phyloP scores from a whole-genome alignment of 192 early-diverging fungal genomes.

The Gamsiella multidivaricata region DNA sequence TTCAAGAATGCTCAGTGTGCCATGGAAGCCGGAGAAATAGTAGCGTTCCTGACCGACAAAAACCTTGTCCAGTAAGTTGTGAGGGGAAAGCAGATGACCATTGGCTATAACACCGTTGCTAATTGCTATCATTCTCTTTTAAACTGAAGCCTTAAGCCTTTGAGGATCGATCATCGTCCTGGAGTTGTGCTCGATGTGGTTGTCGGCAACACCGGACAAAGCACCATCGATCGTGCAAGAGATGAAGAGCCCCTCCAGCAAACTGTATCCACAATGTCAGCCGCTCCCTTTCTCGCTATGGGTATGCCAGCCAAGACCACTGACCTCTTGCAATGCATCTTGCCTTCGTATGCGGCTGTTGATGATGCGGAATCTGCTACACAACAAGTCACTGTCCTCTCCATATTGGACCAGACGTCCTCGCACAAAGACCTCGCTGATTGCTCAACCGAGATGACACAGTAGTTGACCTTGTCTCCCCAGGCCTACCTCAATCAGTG shows the following conservation, averaged over 20 bases:
- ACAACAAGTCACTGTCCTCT: no score
- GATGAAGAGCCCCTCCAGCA: not conserved
- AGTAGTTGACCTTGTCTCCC: no score
- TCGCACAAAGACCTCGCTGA: no score
- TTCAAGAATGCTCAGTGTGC: not conserved
- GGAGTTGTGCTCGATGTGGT: slow-evolving; percentile 11
- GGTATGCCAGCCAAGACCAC: no score
- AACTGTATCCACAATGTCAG: not conserved
- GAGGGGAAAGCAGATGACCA: not conserved
- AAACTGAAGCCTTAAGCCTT: not conserved
- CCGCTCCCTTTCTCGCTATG: no score
- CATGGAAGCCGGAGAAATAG: not conserved
- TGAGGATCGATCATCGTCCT: not conserved
- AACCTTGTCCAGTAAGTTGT: slow-evolving; percentile 5
- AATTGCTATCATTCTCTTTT: not conserved
- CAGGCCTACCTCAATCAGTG: no score
- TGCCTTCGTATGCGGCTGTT: no score
- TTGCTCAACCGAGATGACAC: no score
- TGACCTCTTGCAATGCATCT: no score
- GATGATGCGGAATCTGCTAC: no score
- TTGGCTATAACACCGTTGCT: not conserved
- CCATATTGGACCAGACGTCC: no score
- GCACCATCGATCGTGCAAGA: not conserved
- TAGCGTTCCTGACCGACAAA: slow-evolving; percentile 6
- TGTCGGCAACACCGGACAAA: not conserved